Evolutionary conservation across 805 yeast genomes (phyloP).

Genomic region (Maudiozyma saulgeensis): DNA sequence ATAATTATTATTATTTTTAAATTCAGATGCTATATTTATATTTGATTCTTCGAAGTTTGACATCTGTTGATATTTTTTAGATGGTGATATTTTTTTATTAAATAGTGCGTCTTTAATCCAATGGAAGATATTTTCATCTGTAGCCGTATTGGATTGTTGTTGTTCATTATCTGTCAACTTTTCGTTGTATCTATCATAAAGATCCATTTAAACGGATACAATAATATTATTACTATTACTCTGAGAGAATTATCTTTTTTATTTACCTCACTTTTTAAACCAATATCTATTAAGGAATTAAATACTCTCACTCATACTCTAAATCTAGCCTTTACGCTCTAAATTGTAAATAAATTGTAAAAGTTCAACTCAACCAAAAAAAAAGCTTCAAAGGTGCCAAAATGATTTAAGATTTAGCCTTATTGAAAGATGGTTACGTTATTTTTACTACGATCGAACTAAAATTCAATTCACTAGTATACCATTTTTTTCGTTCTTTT

Average conservation of each 20-base stretch:
- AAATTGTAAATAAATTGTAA: too few species aligned
- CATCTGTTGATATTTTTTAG: conserved; percentile 16
- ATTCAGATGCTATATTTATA: neutral
- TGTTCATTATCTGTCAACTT: neutral
- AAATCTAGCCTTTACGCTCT: too few species aligned
- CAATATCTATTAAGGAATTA: too few species aligned
- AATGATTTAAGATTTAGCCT: too few species aligned
- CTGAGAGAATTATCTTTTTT: neutral
- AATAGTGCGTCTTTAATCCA: conserved; percentile 29
- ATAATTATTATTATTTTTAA: conserved; percentile 2
- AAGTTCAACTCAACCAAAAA: too few species aligned
- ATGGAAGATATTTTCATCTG: conserved; percentile 3
- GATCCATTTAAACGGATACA: neutral
- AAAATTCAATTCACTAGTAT: too few species aligned
- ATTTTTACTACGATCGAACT: too few species aligned
- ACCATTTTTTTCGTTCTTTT: too few species aligned
- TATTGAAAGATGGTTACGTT: too few species aligned
- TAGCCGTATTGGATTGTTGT: neutral
- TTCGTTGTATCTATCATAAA: neutral
- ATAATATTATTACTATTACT: neutral
- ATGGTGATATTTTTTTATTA: conserved; percentile 22
- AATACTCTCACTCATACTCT: too few species aligned
- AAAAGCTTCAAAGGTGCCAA: too few species aligned
- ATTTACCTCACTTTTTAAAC: too few species aligned
- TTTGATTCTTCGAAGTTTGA: neutral